Conservation (phyloP, 2,329 filamentous ascomycete genomes). For the Microascus cirrosus region DNA sequence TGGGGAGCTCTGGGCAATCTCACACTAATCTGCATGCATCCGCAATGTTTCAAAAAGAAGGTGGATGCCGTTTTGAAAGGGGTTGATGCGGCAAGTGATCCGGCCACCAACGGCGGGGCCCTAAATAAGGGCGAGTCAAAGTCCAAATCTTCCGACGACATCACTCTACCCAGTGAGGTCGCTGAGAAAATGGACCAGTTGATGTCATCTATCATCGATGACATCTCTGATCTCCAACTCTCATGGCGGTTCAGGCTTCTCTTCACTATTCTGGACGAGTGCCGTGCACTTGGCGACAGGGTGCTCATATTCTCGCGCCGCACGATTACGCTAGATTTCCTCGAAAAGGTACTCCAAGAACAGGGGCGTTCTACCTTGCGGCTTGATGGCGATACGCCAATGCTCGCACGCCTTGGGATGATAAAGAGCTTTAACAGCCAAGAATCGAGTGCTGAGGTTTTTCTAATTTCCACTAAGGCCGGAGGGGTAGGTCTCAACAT, state of each 20-base stretch:
- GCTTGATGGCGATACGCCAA: slow-evolving; percentile 56
- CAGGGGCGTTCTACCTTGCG: slow-evolving; percentile 39
- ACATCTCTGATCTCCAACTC: slow-evolving; percentile 38
- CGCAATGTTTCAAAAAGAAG: slow-evolving; percentile 30
- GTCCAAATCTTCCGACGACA: neutral
- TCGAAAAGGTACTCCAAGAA: slow-evolving; percentile 43
- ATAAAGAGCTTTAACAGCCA: slow-evolving; percentile 19
- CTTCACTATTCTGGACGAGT: slow-evolving; percentile 53
- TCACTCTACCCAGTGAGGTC: neutral
- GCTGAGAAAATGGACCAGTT: neutral
- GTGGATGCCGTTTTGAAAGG: slow-evolving; percentile 9
- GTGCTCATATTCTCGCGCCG: slow-evolving; percentile 73
- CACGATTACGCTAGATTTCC: slow-evolving; percentile 56
- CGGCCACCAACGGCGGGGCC: neutral
- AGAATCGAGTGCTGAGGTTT: slow-evolving; percentile 39
- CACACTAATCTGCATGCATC: slow-evolving; percentile 40
- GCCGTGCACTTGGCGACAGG: slow-evolving; percentile 54
- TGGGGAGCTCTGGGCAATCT: slow-evolving; percentile 27
- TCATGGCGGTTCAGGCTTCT: slow-evolving; percentile 36
- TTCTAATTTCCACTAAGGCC: slow-evolving; percentile 73
- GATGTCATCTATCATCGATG: neutral
- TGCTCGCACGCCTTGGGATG: slow-evolving; percentile 45
- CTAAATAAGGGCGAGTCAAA: neutral
- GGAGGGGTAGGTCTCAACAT: slow-evolving; percentile 81
- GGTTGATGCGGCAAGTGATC: neutral